Evolutionary conservation across 164 flowering plant genomes (phyloP), one percentile per base, ranked within the genome.

Genomic region (Hamamelis virginiana): DNA sequence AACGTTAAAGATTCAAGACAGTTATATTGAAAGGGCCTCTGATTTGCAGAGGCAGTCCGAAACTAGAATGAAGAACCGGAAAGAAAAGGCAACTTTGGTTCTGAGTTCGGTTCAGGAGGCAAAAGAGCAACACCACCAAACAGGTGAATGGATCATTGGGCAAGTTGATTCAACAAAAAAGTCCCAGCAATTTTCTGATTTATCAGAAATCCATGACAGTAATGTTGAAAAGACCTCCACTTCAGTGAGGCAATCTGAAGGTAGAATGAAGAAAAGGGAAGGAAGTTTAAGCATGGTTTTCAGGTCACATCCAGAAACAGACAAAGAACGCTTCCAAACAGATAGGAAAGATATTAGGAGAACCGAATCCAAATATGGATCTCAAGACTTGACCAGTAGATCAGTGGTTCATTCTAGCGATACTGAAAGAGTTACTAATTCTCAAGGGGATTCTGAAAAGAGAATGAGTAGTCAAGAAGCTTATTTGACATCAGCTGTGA

Each of bases 1-100:
- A 67, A 56, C 47, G 18, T 72, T 81, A 6, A 67, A 73, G 64
- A 69, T 72, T 62, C 76, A 66, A 67, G 75, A 70, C 41, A 46
- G 50, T 65, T 83, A 75, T 55, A 46, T 48, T 15, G 72, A 75
- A 69, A 78, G 72, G 60, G 55, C 69, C 43, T 75, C 80, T 13
- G 69, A 56, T 72, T 72, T 76, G 51, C 80, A 65, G 69, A 77
- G 67, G 65, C 64, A 59, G 16, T 70, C 74, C 72, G 81, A 75
- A 46, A 70, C 74, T 51, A 74, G 72, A 72, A 66, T 66, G 68
- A 85, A 71, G 69, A 77, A 68, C 44, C 64, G 10, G 77, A 78
- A 80, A 62, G 78, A 78, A 18, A 60, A 57, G 48, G 60, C 73
- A 68, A 69, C 75, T 66, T 60, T 27, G 33, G 43, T 68, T 64